Evolutionary conservation across 2,329 filamentous ascomycete species (phyloP).

Genomic region (Alternaria sp.): DNA sequence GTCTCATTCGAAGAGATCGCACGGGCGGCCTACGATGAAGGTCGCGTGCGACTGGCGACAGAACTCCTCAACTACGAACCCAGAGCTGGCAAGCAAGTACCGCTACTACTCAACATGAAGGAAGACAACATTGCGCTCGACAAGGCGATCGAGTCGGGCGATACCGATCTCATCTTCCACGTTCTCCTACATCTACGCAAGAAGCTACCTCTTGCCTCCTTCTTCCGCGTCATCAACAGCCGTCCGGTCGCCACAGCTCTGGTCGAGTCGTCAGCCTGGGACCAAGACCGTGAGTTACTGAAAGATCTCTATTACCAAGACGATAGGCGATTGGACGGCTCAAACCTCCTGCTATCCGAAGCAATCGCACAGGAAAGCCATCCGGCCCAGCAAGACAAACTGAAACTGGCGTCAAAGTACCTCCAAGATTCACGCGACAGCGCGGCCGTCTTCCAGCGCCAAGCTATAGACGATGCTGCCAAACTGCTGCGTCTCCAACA

Average conservation of each 20-base stretch:
- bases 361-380: conserved; percentile 75
- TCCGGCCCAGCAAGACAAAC: conserved; percentile 78
- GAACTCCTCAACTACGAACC: conserved; percentile 92
- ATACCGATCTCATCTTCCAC: conserved; percentile 89
- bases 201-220: conserved; percentile 86
- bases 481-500: conserved; percentile 86
- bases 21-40: conserved; percentile 91
- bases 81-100: conserved; percentile 93
- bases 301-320: conserved; percentile 99
- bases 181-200: conserved; percentile 88
- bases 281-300: conserved; percentile 80
- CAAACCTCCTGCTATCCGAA: conserved; percentile 85
- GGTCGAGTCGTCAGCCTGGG: conserved; percentile 81
- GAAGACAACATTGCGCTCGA: conserved; percentile 94
- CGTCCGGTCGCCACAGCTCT: conserved; percentile 86
- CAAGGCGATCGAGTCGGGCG: conserved; percentile 94
- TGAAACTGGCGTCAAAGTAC: conserved; percentile 83
- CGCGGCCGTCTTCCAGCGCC: conserved; percentile 71
- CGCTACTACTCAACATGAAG: conserved; percentile 90
- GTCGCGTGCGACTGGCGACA: conserved; percentile 84
- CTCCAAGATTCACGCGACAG: conserved; percentile 84
- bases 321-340: conserved; percentile 85
- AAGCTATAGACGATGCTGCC: conserved; percentile 78
- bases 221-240: conserved; percentile 89
- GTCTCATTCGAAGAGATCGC: conserved; percentile 97